Evolutionary conservation across 805 yeast species (phyloP), one percentile per base, ranked within the genome.

Genomic region (Candida easanensis): DNA sequence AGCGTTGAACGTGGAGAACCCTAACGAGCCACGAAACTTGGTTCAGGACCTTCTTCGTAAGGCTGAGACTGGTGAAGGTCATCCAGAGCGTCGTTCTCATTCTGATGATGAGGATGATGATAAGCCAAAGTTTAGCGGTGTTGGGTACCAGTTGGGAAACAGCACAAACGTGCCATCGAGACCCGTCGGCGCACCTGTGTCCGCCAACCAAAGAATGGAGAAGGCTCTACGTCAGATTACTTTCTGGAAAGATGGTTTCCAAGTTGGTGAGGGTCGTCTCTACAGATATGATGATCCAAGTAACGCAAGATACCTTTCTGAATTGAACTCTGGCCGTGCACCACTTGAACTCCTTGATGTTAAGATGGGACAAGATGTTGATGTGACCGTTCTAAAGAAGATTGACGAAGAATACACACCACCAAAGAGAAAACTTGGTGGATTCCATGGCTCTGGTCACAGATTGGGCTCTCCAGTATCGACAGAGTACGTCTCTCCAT

Each of bases 231-330:
- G 98, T 58, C 85, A 85, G 33, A 84, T 93, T 49, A 88, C 95
- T 0, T 91, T 93, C 62, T 93, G 99, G 99, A 84, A 81, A 53
- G 91, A 93, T 57, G 99, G 99, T 2, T 93, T 93, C 66, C 88
- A 88, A 49, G 89, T 93, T 20, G 98, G 93, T 25, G 96, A 90
- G 38, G 98, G 98, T 2, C 78, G 79, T 19, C 73, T 93, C 43
- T 83, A 77, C 62, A 73, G 93, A 45, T 93, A 89, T 62, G 97
- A 91, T 57, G 98, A 93, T 62, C 96, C 96, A 5, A 80, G 76
- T n/a, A 93, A 91, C 61, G 82, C 82, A 37, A 76, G 74, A 34
- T 84, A 87, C 51, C 70, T 93, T 55, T 75, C 80, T 50, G 93
- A 90, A 52, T 74, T 93, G 64, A 85, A 87, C 58, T 76, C 81